These are phyloP conservation scores for Thermothelomyces thermophilus DNA, from an alignment of 2,329 filamentous ascomycete species.

Conservation along the genomic window DNA sequence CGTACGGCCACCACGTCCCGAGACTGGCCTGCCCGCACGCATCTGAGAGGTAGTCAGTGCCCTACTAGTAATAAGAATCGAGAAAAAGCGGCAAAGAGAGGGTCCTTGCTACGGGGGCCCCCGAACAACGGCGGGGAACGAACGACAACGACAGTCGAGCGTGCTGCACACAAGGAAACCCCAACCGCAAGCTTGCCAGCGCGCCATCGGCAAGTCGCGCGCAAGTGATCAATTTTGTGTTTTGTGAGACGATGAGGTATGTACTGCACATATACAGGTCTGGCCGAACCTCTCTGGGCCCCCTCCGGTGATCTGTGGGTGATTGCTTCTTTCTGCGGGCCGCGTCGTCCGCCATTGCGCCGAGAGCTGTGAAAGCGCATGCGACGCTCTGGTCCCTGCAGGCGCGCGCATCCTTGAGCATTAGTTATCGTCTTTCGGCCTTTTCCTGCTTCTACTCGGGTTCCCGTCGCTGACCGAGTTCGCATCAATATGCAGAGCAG, in stretches of 20 bases:
- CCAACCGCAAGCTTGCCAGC: too few species aligned
- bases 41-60: neutral
- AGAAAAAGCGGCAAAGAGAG: conserved; percentile 1
- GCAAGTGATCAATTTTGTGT: conserved; percentile 11
- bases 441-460: conserved; percentile 4
- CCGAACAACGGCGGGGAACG: conserved; percentile 9
- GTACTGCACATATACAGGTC: too few species aligned
- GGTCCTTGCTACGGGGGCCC: conserved; percentile 17
- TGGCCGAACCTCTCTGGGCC: conserved; percentile 1
- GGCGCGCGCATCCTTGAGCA: neutral
- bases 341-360: neutral
- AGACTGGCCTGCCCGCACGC: neutral
- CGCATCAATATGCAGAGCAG: conserved; percentile 31
- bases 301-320: neutral
- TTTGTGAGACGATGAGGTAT: conserved; percentile 21
- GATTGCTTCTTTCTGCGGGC: neutral
- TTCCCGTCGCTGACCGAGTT: conserved; percentile 17
- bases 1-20: conserved; percentile 6
- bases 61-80: too few species aligned
- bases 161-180: neutral
- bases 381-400: neutral
- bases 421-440: neutral
- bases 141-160: conserved; percentile 7
- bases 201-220: too few species aligned
- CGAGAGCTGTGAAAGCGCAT: neutral